Evolutionary conservation across 116 monocot genomes (phyloP).

Genomic region (Trichopus zeylanicus): DNA sequence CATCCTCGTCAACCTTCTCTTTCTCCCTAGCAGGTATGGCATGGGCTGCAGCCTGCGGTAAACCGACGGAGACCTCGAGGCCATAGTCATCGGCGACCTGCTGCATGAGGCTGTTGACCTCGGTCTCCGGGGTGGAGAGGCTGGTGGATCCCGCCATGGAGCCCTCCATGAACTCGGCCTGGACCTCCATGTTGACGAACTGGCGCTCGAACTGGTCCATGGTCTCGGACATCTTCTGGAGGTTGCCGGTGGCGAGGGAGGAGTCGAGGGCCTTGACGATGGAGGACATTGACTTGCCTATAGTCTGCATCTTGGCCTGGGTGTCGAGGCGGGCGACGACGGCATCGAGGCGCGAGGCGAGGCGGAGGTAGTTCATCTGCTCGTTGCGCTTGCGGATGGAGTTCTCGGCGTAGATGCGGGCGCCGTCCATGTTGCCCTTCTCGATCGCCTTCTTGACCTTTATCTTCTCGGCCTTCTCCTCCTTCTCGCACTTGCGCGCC

Average conservation of each 20-base stretch:
- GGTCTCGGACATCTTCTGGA: slow-evolving; percentile 40
- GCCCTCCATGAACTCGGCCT: slow-evolving; percentile 40
- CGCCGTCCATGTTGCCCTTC: slow-evolving; percentile 43
- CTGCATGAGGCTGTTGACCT: slow-evolving; percentile 33
- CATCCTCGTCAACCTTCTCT: slow-evolving; percentile 39
- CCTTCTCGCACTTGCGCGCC: slow-evolving; percentile 40
- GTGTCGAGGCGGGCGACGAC: slow-evolving; percentile 39
- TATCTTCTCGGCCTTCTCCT: slow-evolving; percentile 39
- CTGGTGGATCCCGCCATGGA: slow-evolving; percentile 37
- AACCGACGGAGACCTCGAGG: slow-evolving; percentile 34
- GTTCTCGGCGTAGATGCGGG: slow-evolving; percentile 40
- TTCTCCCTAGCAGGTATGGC: slow-evolving; percentile 28
- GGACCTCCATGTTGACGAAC: slow-evolving; percentile 44
- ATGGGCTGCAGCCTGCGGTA: slow-evolving; percentile 29
- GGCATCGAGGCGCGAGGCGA: slow-evolving; percentile 36
- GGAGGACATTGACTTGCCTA: slow-evolving; percentile 28
- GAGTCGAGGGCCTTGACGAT: slow-evolving; percentile 33
- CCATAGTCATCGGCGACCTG: slow-evolving; percentile 37
- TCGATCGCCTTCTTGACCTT: slow-evolving; percentile 44
- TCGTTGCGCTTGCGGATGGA: slow-evolving; percentile 39
- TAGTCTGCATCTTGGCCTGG: slow-evolving; percentile 44
- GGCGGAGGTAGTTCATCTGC: slow-evolving; percentile 44
- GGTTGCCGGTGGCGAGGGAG: slow-evolving; percentile 26
- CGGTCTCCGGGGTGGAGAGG: slow-evolving; percentile 29
- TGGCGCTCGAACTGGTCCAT: slow-evolving; percentile 40